phyloP scores from a whole-genome alignment of 2,329 filamentous ascomycete species.

The Arthrinium phaeospermum region DNA sequence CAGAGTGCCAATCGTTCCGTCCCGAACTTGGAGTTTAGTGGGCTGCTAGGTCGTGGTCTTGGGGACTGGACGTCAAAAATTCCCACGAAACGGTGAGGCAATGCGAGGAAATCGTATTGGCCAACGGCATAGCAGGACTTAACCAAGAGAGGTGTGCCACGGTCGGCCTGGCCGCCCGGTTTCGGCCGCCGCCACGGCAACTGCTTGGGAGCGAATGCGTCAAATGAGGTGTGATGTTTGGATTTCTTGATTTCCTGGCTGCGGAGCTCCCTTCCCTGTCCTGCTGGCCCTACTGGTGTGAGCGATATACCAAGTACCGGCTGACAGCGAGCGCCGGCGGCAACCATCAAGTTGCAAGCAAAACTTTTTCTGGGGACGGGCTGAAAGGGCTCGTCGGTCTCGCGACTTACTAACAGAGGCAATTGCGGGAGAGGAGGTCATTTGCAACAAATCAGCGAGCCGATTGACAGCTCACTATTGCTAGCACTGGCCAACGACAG shows the following conservation, averaged over 20 bases:
- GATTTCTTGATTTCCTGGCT: neutral
- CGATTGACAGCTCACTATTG: conserved; percentile 15
- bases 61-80: neutral
- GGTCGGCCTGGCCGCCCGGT: conserved; percentile 14
- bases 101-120: neutral
- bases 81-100: conserved; percentile 5
- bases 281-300: conserved; percentile 6
- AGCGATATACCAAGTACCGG: neutral
- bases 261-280: neutral
- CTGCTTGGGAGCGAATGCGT: neutral
- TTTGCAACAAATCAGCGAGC: neutral
- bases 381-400: conserved; percentile 11
- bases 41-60: neutral
- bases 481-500: conserved; percentile 18
- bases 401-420: neutral
- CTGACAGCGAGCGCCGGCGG: conserved; percentile 8
- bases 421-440: neutral
- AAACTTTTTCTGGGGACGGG: conserved; percentile 2
- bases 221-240: neutral
- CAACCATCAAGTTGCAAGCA: neutral
- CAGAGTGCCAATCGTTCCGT: conserved; percentile 11
- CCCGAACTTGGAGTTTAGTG: conserved; percentile 18
- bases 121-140: neutral
- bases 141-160: neutral
- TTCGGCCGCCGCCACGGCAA: conserved; percentile 12